A percentile compares a stretch with the other conserved stretches of the same genome.
Conservation (phyloP, 257 asterid species). For the Solanum verrucosum region DNA sequence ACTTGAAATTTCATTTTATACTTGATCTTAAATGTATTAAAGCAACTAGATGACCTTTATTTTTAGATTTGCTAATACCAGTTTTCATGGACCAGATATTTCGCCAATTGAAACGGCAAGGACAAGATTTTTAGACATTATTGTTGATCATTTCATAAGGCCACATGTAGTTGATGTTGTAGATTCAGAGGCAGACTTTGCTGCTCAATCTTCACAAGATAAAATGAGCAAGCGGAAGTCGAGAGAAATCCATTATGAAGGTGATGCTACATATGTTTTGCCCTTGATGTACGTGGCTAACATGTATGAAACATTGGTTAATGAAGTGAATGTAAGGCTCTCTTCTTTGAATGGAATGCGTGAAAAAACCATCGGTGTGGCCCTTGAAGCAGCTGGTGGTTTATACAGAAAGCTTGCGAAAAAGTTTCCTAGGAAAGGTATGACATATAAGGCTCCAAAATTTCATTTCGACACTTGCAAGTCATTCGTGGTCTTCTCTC, state of each 20-base stretch:
- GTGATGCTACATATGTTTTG: slow-evolving; percentile 78
- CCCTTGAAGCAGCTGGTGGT: slow-evolving; percentile 99
- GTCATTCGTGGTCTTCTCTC: not conserved
- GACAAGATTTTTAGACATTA: slow-evolving; percentile 73
- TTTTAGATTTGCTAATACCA: slow-evolving; percentile 14
- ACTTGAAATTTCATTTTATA: not conserved
- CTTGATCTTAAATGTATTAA: not conserved
- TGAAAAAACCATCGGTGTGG: slow-evolving; percentile 87
- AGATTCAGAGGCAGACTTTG: slow-evolving; percentile 60
- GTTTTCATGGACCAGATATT: slow-evolving; percentile 51
- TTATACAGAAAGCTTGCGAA: slow-evolving; percentile 88
- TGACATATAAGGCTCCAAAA: not conserved
- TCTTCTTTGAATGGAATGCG: slow-evolving; percentile 69
- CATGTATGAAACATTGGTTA: slow-evolving; percentile 83
- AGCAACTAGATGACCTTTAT: not conserved
- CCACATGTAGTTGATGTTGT: slow-evolving; percentile 57
- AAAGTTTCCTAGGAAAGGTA: slow-evolving; percentile 91
- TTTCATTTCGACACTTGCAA: not conserved
- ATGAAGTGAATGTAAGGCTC: slow-evolving; percentile 73
- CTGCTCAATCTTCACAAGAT: slow-evolving; percentile 52
- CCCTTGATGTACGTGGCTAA: slow-evolving; percentile 96
- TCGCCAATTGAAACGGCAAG: slow-evolving; percentile 95
- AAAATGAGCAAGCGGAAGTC: slow-evolving; percentile 51
- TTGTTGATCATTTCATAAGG: slow-evolving; percentile 66
- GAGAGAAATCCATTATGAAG: slow-evolving; percentile 65